Percentiles rank a stretch among this genome's conserved stretches.
These are phyloP conservation scores for Drosera capensis DNA, from an alignment of 148 eudicot genomes.

Conservation along the genomic window DNA sequence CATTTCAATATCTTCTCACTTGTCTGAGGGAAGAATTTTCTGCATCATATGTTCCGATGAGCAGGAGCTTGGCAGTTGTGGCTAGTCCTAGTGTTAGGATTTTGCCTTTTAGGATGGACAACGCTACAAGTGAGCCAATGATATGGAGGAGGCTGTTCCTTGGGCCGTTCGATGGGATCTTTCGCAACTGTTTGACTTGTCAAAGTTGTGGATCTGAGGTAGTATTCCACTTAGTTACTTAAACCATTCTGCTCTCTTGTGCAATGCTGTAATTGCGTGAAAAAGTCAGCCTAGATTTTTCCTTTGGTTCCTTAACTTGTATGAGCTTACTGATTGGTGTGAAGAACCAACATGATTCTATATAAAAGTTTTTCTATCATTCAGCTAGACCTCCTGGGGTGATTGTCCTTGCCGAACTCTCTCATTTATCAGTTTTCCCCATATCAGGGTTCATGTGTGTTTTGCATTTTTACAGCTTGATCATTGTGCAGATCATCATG, in stretches of 20 bases:
- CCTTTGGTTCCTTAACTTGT: not conserved
- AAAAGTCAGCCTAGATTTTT: not conserved
- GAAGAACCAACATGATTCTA: no score
- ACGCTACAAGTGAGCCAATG: slow-evolving; percentile 24
- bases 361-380: no score
- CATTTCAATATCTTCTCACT: slow-evolving; percentile 71
- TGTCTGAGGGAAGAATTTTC: slow-evolving; percentile 76
- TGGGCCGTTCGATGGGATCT: slow-evolving; percentile 86
- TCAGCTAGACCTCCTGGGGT: no score
- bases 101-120: slow-evolving; percentile 15
- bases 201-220: slow-evolving; percentile 89
- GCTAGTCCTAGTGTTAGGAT: slow-evolving; percentile 36
- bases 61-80: slow-evolving; percentile 48
- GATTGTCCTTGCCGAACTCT: no score
- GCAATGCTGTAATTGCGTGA: not conserved
- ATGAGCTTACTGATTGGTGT: no score
- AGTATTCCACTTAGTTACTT: slow-evolving; percentile 18
- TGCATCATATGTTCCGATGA: slow-evolving; percentile 30
- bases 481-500: slow-evolving; percentile 58
- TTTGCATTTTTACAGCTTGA: not conserved
- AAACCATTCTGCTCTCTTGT: not conserved
- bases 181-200: slow-evolving; percentile 60
- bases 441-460: not conserved
- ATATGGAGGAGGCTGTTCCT: slow-evolving; percentile 58
- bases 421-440: not conserved